Evolutionary conservation across 2,329 filamentous ascomycete species (phyloP), one percentile per base, ranked within the genome.

Genomic region (Endoconidiophora laricicola): DNA sequence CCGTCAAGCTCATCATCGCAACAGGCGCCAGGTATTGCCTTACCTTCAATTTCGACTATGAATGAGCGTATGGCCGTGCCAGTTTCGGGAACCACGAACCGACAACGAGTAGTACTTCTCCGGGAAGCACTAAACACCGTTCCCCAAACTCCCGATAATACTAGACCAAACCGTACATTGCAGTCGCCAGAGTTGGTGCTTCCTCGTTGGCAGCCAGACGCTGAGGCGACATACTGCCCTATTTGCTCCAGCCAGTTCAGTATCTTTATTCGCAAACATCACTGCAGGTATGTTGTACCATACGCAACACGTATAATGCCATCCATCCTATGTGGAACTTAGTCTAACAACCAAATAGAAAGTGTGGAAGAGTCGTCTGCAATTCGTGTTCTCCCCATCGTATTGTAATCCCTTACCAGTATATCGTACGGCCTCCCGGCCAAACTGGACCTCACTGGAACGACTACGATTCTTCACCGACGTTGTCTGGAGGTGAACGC

Each of bases 281-380:
- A 96, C 62, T 96, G 90, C 71, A 78, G 88, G 75, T 82, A 68
- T 44, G 74, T 65, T 48, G 38, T n/a, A n/a, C 10, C 10, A 20
- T 24, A 44, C 16, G 39, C 22, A 10, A 9, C 7, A 42, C 37
- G 18, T 16, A 18, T 42, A 26, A 33, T 4, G 37, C 51, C 10
- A 44, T 36, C 53, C 22, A 12, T 45, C 14, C 29, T 18, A 16
- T 6, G 12, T 18, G 18, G 6, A 23, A 42, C 5, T 48, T 54
- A 16, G 44, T 26, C 16, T 55, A 43, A 49, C 47, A 36, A 43
- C 5, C 40, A 4, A 24, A 14, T 44, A 83, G 81, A 57, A 95
- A 94, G 74, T 96, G 90, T 61, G 90, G 90, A 43, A 73, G 87
- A 54, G 88, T 96, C 6, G 90, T 96, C 22, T 96, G 90, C 64